Percentiles rank a stretch among this genome's conserved stretches.
phyloP scores from a whole-genome alignment of 305 asterid species.

The Fraxinus latifolia region DNA sequence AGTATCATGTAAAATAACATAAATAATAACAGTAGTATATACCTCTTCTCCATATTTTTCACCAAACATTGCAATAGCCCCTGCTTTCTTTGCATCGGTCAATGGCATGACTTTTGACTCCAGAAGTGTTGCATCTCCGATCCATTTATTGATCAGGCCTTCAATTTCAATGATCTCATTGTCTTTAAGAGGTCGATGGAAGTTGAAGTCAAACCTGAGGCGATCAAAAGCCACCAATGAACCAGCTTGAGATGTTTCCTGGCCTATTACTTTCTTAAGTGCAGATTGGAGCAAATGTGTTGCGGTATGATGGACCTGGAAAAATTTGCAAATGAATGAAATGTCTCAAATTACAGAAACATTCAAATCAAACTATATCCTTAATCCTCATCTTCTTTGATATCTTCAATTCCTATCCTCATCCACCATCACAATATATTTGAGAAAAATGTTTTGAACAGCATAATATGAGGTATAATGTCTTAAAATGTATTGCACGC shows the following conservation, averaged over 20 bases:
- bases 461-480: background rate
- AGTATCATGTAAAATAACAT: background rate
- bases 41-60: conserved; percentile 96
- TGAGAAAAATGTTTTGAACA: background rate
- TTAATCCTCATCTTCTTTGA: background rate
- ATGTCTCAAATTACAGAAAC: background rate
- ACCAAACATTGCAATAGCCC: conserved; percentile 97
- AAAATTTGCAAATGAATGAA: conserved; percentile 15
- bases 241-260: conserved; percentile 97
- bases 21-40: background rate
- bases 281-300: conserved; percentile 97
- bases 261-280: conserved; percentile 77
- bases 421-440: background rate
- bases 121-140: conserved; percentile 74
- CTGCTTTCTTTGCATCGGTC: conserved; percentile 81
- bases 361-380: background rate
- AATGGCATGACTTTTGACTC: conserved; percentile 73
- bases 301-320: conserved; percentile 91
- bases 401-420: background rate
- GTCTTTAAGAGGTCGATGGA: conserved; percentile 71
- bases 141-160: conserved; percentile 72
- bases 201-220: conserved; percentile 87
- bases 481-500: background rate
- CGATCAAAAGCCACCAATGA: conserved; percentile 94
- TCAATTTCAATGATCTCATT: conserved; percentile 72